Evolutionary conservation across 1,284 basidiomycete genomes (phyloP), one percentile per base, ranked within the genome.

Genomic region (Rugosomyces carneus): DNA sequence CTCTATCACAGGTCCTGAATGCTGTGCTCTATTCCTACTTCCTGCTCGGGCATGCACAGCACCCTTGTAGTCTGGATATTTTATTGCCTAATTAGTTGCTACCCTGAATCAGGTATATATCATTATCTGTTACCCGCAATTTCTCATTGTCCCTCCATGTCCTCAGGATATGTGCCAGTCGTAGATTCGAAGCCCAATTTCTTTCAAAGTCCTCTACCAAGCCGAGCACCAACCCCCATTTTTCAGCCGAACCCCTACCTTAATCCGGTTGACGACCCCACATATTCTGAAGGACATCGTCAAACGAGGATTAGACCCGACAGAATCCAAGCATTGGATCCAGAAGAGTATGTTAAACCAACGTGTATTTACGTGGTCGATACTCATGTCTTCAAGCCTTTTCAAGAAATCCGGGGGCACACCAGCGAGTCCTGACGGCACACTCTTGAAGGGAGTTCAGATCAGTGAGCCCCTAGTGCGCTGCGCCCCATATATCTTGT

Each of bases 191-290:
- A 47, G 34, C 9, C 34, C 15, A 26, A 27, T 10, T 40, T 42
- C 39, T 35, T 45, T 18, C 45, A 50, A 10, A 53, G 45, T 21
- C 45, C 42, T 13, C 36, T 24, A 40, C 48, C 50, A n/a, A 46
- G 35, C 7, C 51, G 51, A 11, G 38, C 37, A 16, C 3, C 51
- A 7, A 53, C 42, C 8, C 51, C 51, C 3, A 35, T 48, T 27
- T 36, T 37, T n/a, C 45, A 40, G 31, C 44, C 19, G 29, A 43
- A 46, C 18, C 50, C 44, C 3, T 44, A 53, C 29, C 36, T 49
- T 20, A 36, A 42, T 23, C 16, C 29, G 11, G 20, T 18, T 15
- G 45, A 50, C 18, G 45, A 45, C 7, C 24, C 11, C 5, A 13
- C 38, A 1, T 43, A 27, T n/a, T 8, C 40, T 4, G 20, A 24